Percentiles rank a stretch among this genome's conserved stretches.
phyloP scores from a whole-genome alignment of 1,284 basidiomycete genomes.

The Ceraceosorus guamensis region DNA sequence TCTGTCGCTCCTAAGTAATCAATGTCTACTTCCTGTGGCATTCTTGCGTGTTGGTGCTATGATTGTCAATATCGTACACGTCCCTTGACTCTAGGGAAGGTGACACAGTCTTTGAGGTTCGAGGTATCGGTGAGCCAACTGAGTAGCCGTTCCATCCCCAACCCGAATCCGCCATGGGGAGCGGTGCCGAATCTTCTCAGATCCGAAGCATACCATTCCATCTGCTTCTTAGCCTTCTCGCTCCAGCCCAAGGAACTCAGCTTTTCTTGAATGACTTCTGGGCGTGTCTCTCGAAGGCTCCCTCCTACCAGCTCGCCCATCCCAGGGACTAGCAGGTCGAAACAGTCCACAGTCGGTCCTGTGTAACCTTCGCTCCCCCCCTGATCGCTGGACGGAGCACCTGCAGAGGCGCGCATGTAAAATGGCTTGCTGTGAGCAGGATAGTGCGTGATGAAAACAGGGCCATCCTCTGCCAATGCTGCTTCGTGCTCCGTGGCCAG shows the following conservation, averaged over 20 bases:
- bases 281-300: conserved; percentile 76
- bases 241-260: conserved; percentile 3
- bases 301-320: conserved; percentile 89
- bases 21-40: conserved; percentile 18
- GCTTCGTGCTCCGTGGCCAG: conserved; percentile 86
- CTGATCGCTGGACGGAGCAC: background rate
- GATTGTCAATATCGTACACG: conserved; percentile 1
- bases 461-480: conserved; percentile 70
- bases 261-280: conserved; percentile 43
- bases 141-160: conserved; percentile 41
- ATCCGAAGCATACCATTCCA: conserved; percentile 35
- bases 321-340: conserved; percentile 81
- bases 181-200: conserved; percentile 33
- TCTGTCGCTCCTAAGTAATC: conserved; percentile 21
- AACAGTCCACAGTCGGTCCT: conserved; percentile 74
- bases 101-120: conserved; percentile 39
- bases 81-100: conserved; percentile 24
- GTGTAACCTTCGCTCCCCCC: conserved; percentile 50
- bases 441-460: conserved; percentile 87
- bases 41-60: conserved; percentile 9
- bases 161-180: conserved; percentile 41
- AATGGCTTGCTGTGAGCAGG: conserved; percentile 79
- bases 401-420: conserved; percentile 63
- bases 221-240: conserved; percentile 1
- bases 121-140: conserved; percentile 37